Percentiles rank a stretch among this genome's conserved stretches.
phyloP scores from a whole-genome alignment of 345 rosid species.

The Salix caprea region DNA sequence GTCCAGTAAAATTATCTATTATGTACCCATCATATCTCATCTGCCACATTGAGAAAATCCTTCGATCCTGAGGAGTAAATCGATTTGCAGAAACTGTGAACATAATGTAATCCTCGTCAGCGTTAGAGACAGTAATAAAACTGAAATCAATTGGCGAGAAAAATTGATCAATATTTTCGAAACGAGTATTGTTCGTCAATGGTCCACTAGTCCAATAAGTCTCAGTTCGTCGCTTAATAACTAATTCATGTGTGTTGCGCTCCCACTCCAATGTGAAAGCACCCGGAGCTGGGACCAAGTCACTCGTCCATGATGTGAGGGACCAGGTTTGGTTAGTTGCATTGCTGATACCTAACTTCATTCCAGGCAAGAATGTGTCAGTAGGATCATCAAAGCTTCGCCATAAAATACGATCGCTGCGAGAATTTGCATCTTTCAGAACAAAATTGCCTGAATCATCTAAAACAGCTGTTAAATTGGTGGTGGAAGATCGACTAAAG shows the following conservation, averaged over 20 bases:
- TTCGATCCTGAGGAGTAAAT: no score
- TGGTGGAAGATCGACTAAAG: neutral
- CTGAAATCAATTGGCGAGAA: neutral
- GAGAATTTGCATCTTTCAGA: neutral
- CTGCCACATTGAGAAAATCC: neutral
- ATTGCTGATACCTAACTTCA: neutral
- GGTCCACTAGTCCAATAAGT: neutral
- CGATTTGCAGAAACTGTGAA: no score
- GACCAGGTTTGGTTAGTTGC: neutral
- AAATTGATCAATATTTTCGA: no score
- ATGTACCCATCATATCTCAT: no score
- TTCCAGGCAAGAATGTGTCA: neutral
- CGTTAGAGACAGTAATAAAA: neutral
- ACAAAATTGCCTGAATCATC: neutral
- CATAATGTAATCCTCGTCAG: no score
- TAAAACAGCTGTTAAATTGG: neutral
- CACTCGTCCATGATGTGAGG: neutral
- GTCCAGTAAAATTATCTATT: no score
- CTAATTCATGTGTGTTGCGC: no score
- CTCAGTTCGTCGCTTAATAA: neutral
- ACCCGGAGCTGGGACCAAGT: neutral
- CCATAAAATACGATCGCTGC: neutral
- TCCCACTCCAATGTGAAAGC: neutral
- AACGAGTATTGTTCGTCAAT: neutral
- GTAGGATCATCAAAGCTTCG: neutral